Conservation (phyloP, 2,329 filamentous ascomycete genomes). For the Fusarium kyushuense region DNA sequence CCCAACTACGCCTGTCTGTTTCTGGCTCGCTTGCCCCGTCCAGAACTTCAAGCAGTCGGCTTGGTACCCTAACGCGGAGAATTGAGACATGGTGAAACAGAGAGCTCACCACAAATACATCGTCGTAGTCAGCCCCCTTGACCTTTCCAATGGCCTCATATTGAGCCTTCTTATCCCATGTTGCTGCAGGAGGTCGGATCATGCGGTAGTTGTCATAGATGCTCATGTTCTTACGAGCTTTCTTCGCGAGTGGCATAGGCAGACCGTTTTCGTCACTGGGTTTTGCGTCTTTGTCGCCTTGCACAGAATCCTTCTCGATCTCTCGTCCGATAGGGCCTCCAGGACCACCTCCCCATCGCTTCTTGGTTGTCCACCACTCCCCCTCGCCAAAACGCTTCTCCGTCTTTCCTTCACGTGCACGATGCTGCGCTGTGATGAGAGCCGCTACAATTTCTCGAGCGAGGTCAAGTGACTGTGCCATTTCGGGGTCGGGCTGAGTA, state of each 20-base stretch:
- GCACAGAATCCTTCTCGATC: slow-evolving; percentile 61
- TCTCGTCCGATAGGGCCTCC: slow-evolving; percentile 74
- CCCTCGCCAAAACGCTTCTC: slow-evolving; percentile 69
- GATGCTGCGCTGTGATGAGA: slow-evolving; percentile 73
- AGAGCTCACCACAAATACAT: slow-evolving; percentile 71
- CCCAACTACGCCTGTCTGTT: slow-evolving; percentile 59
- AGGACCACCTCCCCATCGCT: slow-evolving; percentile 72
- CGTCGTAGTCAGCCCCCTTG: slow-evolving; percentile 64
- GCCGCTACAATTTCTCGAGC: slow-evolving; percentile 71
- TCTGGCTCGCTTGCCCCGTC: slow-evolving; percentile 59
- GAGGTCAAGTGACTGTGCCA: slow-evolving; percentile 72
- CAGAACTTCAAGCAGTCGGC: slow-evolving; percentile 64
- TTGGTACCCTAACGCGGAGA: slow-evolving; percentile 69
- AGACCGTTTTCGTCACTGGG: slow-evolving; percentile 45
- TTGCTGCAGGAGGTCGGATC: slow-evolving; percentile 67
- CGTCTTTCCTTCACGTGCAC: slow-evolving; percentile 66
- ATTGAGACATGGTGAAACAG: slow-evolving; percentile 73
- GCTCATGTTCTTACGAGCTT: slow-evolving; percentile 65
- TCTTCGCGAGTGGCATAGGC: slow-evolving; percentile 56
- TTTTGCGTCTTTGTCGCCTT: slow-evolving; percentile 61
- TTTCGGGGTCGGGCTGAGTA: slow-evolving; percentile 54
- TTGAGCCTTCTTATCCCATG: slow-evolving; percentile 71
- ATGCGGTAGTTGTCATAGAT: slow-evolving; percentile 75
- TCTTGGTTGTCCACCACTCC: slow-evolving; percentile 71
- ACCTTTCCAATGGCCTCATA: slow-evolving; percentile 69